Evolutionary conservation across 2,329 filamentous ascomycete genomes (phyloP).

Genomic region (Stachybotrys elegans): DNA sequence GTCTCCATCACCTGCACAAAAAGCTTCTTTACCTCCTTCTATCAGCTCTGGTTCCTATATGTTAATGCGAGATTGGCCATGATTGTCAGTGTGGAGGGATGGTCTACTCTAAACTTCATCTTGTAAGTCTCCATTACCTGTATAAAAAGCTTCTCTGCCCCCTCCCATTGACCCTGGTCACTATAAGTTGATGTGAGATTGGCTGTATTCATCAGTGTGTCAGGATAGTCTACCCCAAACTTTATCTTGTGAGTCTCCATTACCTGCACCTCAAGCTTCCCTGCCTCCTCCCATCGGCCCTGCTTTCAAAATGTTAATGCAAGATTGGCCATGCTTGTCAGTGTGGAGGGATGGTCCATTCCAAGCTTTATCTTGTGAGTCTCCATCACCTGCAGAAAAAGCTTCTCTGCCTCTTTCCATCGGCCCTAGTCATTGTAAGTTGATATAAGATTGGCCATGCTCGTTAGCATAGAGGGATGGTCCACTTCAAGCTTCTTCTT

Average conservation of each 20-base stretch:
- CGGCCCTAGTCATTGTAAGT: conserved; percentile 1
- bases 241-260: neutral
- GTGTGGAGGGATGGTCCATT: conserved; percentile 1
- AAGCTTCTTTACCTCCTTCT: neutral
- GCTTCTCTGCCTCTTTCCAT: conserved; percentile 3
- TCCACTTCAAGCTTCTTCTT: neutral
- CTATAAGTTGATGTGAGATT: conserved; percentile 1
- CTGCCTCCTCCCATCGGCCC: conserved; percentile 2
- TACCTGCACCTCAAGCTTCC: neutral
- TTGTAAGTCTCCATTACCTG: too few relatives aligned
- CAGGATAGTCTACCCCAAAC: conserved; percentile 1
- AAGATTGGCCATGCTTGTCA: conserved; percentile 1
- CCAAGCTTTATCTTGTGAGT: neutral
- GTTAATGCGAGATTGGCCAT: neutral
- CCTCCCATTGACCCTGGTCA: conserved; percentile 2
- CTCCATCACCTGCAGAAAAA: neutral
- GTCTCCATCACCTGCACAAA: neutral
- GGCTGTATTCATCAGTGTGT: conserved; percentile 2
- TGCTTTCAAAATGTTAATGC: neutral
- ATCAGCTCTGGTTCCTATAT: neutral
- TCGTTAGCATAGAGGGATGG: conserved; percentile 3
- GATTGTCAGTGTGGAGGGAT: too few relatives aligned
- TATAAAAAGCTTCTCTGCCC: neutral
- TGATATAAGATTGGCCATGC: conserved; percentile 2
- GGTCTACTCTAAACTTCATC: too few relatives aligned